These are phyloP conservation scores for Fusarium sp. DNA, from an alignment of 2,329 filamentous ascomycete genomes.

Conservation along the genomic window DNA sequence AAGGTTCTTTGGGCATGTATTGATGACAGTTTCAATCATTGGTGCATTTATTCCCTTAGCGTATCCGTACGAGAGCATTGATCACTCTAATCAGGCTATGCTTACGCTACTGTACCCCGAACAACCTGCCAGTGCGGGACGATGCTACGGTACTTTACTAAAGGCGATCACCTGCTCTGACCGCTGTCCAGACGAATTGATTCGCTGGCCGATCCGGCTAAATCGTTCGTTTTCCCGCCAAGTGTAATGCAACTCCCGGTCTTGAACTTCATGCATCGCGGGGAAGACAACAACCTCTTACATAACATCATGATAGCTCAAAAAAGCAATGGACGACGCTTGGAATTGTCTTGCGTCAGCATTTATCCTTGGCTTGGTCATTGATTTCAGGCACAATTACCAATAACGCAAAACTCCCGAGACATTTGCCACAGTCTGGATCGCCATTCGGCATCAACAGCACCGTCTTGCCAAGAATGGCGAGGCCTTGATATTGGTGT, in stretches of 20 bases:
- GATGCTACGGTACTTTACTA: neutral
- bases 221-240: neutral
- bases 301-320: neutral
- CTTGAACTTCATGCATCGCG: constrained; percentile 5
- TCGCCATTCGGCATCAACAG: neutral
- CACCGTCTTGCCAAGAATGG: neutral
- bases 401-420: neutral
- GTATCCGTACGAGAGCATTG: neutral
- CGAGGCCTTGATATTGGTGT: neutral
- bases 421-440: neutral
- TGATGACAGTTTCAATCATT: neutral
- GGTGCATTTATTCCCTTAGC: constrained; percentile 15
- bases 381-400: neutral
- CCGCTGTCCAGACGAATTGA: neutral
- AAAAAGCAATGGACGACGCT: neutral
- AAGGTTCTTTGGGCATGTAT: neutral
- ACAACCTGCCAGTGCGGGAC: neutral
- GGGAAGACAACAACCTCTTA: constrained; percentile 3
- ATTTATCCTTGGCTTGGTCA: neutral
- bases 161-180: neutral
- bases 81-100: neutral
- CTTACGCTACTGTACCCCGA: neutral
- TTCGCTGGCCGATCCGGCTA: constrained; percentile 2
- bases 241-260: neutral
- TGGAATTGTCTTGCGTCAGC: neutral